Percentiles rank a stretch among this genome's conserved stretches.
Conservation (phyloP, 176 grass and related monocot species). For the Phoenix roebelenii region DNA sequence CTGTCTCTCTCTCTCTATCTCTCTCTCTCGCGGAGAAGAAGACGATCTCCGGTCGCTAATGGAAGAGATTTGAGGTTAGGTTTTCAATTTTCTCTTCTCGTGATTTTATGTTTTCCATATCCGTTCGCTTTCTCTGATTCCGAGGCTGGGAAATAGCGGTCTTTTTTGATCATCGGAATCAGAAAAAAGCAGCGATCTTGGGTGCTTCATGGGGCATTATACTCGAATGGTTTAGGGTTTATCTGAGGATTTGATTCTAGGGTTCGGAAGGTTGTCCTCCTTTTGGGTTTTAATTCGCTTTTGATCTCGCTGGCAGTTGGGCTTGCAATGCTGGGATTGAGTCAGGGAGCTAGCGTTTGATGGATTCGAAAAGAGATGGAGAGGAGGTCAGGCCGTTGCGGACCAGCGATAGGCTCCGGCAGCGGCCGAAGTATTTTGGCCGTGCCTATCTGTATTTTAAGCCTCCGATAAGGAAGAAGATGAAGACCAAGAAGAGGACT, state of each 20-base stretch:
- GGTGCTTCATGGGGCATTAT: not conserved
- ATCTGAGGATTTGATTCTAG: not conserved
- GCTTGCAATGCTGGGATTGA: constrained; percentile 10
- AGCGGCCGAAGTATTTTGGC: constrained; percentile 54
- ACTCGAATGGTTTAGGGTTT: not conserved
- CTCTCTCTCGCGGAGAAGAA: too few species aligned
- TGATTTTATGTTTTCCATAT: not conserved
- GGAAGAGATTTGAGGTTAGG: constrained; percentile 11
- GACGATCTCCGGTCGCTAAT: not conserved
- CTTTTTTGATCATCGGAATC: constrained; percentile 1
- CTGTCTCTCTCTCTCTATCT: not conserved
- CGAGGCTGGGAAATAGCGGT: not conserved
- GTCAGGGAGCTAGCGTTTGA: constrained; percentile 2
- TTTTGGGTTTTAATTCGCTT: not conserved
- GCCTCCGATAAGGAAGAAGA: constrained; percentile 67
- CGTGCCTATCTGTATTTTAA: constrained; percentile 62
- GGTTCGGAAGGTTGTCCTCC: constrained; percentile 8
- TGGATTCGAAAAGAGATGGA: constrained; percentile 18
- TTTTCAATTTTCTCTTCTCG: not conserved
- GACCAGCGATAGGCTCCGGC: constrained; percentile 63
- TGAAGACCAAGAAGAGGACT: constrained; percentile 80
- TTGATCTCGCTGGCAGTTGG: not conserved
- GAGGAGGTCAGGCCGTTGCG: constrained; percentile 34
- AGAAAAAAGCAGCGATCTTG: not conserved
- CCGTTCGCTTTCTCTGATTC: constrained; percentile 4